Percentiles rank a stretch among this genome's conserved stretches.
phyloP scores from a whole-genome alignment of 2,329 filamentous ascomycete species.

The Chaetomiaceae sp. region DNA sequence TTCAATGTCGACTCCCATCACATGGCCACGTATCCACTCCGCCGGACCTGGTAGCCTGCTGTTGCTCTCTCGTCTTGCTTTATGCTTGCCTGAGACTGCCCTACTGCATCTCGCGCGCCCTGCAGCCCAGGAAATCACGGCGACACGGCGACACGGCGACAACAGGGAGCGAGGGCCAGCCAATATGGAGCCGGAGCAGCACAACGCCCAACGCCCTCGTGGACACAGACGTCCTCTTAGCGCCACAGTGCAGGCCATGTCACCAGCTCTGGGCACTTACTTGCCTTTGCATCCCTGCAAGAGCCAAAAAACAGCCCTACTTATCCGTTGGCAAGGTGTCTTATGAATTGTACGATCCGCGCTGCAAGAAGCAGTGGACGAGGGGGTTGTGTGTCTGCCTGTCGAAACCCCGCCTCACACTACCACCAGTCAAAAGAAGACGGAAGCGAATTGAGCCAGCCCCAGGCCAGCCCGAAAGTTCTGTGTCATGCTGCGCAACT shows the following conservation, averaged over 20 bases:
- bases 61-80: neutral
- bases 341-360: neutral
- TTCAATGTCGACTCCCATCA: neutral
- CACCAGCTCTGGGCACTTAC: neutral
- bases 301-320: neutral
- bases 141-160: neutral
- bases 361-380: neutral
- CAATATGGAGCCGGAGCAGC: neutral
- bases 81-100: neutral
- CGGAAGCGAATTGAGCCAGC: too few relatives aligned
- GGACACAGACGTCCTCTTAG: too few relatives aligned
- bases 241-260: slow-evolving; percentile 1
- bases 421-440: too few relatives aligned
- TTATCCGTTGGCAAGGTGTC: neutral
- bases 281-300: neutral
- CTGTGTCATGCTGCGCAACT: too few relatives aligned
- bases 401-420: too few relatives aligned
- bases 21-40: too few relatives aligned
- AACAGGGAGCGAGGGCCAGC: too few relatives aligned
- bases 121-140: slow-evolving; percentile 2
- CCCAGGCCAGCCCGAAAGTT: too few relatives aligned
- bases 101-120: neutral
- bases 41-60: too few relatives aligned
- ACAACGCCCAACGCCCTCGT: too few relatives aligned
- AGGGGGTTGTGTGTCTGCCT: neutral